Evolutionary conservation across 1,284 basidiomycete genomes (phyloP), one percentile per base, ranked within the genome.

Genomic region (Gymnopus androsaceus): DNA sequence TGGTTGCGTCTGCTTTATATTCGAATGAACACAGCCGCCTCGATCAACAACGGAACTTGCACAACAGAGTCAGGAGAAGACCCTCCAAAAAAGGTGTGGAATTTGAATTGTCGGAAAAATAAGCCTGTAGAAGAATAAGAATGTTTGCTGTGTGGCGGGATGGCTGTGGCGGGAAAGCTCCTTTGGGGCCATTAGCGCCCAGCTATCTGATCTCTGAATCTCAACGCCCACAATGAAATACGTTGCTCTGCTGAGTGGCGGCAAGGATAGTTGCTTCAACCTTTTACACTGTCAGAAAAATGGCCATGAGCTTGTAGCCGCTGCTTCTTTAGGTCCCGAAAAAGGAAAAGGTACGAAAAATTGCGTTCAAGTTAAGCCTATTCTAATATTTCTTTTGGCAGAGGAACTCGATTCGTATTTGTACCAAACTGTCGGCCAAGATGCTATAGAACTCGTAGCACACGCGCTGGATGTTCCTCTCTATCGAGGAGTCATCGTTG

Each of bases 401-500:
- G 97, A 98, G 78, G 97, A 99, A 77, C 85, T 98, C 65, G 96
- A 99, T 73, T 98, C 96, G 42, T 99, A 96, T 76, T 83, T 99
- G 73, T 99, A 98, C 71, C 97, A 99, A 71, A 98, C 96, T 6
- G 95, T 99, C 34, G 97, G 95, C 0, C 96, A 98, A 67, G 92
- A 95, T 61, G 92, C 94, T 4, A 89, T 99, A 47, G 87, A 94
- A 52, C 80, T 92, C 49, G 88, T 99, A 54, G 94, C 94, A 8
- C 75, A 82, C 52, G 93, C 96, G 1, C 78, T 99, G 62, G 87
- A 84, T 5, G 83, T 98, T 1, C 97, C 97, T 3, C 80, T 98
- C 17, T 94, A 91, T 74, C 82, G 92, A 23, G 79, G 82, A 50
- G 76, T 88, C 15, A 99, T 99, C 61, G 76, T 75, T 7, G 97